Conservation (phyloP, 495 filamentous ascomycete species). For the Aspergillus bridgeri region DNA sequence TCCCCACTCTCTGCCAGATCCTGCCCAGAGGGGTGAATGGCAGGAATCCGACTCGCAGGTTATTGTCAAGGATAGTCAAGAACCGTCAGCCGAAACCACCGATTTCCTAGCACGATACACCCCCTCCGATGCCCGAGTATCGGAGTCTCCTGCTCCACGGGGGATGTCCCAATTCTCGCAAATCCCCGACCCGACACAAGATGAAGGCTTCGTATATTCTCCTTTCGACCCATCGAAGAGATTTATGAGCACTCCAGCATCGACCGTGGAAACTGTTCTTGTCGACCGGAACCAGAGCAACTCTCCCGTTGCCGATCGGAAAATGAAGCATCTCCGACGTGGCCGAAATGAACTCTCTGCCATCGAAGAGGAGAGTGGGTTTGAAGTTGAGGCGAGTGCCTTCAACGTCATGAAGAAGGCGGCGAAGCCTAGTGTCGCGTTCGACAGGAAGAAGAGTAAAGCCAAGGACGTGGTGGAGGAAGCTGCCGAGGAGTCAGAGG, state of each 20-base stretch:
- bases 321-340: slow-evolving; percentile 56
- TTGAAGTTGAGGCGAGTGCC: slow-evolving; percentile 50
- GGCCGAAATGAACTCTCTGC: slow-evolving; percentile 35
- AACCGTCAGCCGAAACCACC: slow-evolving; percentile 24
- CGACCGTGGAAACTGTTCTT: slow-evolving; percentile 68
- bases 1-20: slow-evolving; percentile 48
- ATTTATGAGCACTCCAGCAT: slow-evolving; percentile 59
- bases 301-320: slow-evolving; percentile 59
- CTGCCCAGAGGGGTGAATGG: slow-evolving; percentile 36
- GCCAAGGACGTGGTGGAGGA: slow-evolving; percentile 87
- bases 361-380: slow-evolving; percentile 37
- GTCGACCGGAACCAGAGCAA: slow-evolving; percentile 50
- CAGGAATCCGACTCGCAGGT: slow-evolving; percentile 50
- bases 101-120: slow-evolving; percentile 32
- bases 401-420: slow-evolving; percentile 78
- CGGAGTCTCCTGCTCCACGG: slow-evolving; percentile 40
- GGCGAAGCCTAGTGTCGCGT: slow-evolving; percentile 49
- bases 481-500: slow-evolving; percentile 94
- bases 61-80: slow-evolving; percentile 66
- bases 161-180: slow-evolving; percentile 57
- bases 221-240: slow-evolving; percentile 54
- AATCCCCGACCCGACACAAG: slow-evolving; percentile 78
- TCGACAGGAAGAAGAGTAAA: slow-evolving; percentile 83
- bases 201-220: slow-evolving; percentile 69
- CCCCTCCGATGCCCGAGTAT: slow-evolving; percentile 33